Percentiles rank a stretch among this genome's conserved stretches.
These are phyloP conservation scores for Pichia sp. DNA, from an alignment of 1,139 yeast species.

Conservation along the genomic window DNA sequence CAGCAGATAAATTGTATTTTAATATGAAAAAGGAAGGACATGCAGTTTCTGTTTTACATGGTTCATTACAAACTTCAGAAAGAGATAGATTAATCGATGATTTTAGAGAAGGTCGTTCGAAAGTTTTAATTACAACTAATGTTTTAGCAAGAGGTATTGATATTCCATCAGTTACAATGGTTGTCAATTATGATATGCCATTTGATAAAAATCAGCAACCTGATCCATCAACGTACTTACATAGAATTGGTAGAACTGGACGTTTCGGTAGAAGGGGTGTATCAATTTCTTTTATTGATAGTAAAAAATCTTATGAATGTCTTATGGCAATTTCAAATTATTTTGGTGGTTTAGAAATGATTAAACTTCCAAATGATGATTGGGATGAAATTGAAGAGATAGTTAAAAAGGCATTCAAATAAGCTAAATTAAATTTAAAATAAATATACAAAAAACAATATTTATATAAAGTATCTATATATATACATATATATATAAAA, in stretches of 20 bases:
- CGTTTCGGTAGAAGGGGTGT: slow-evolving; percentile 98
- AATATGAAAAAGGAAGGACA: slow-evolving; percentile 83
- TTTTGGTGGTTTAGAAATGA: slow-evolving; percentile 78
- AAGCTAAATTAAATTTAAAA: background rate
- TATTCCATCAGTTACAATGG: slow-evolving; percentile 95
- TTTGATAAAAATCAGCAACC: slow-evolving; percentile 57
- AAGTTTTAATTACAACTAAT: slow-evolving; percentile 91
- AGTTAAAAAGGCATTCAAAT: slow-evolving; percentile 74
- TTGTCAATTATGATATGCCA: slow-evolving; percentile 94
- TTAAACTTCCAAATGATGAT: slow-evolving; percentile 86
- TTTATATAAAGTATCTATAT: too few relatives aligned
- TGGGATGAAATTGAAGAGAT: slow-evolving; percentile 92
- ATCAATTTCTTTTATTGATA: slow-evolving; percentile 85
- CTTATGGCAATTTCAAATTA: slow-evolving; percentile 64
- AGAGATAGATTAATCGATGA: slow-evolving; percentile 92
- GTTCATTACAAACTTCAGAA: slow-evolving; percentile 61
- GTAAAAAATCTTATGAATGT: slow-evolving; percentile 58
- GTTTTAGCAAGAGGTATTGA: slow-evolving; percentile 98
- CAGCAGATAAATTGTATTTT: slow-evolving; percentile 71
- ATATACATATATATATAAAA: background rate
- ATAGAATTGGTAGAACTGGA: slow-evolving; percentile 98
- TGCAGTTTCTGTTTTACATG: slow-evolving; percentile 79
- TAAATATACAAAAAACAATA: background rate
- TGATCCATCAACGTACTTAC: slow-evolving; percentile 94
- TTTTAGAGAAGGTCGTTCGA: slow-evolving; percentile 86